A percentile compares a stretch with the other conserved stretches of the same genome.
phyloP scores from a whole-genome alignment of 441 rosid genomes.

The Adansonia gregorii region DNA sequence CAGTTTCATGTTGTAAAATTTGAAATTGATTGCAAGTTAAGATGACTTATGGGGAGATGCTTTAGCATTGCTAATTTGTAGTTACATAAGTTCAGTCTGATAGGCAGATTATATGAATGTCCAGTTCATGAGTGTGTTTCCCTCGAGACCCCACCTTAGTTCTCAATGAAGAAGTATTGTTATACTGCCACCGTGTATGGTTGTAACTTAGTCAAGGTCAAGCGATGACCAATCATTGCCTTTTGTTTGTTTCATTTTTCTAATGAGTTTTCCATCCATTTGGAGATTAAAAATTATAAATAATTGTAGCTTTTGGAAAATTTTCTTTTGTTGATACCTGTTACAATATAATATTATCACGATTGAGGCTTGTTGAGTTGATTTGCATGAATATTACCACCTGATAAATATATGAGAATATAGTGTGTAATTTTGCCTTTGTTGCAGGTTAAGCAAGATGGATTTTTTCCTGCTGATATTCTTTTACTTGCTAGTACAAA shows the following conservation, averaged over 20 bases:
- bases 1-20: constrained; percentile 8
- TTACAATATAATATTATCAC: neutral
- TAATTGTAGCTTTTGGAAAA: neutral
- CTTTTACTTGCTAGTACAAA: constrained; percentile 92
- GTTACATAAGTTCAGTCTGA: constrained; percentile 6
- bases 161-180: neutral
- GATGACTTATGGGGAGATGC: neutral
- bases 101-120: neutral
- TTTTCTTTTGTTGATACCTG: neutral
- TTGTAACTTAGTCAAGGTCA: neutral
- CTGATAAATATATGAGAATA: constrained; percentile 7
- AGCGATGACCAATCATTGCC: neutral
- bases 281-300: neutral
- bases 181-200: neutral
- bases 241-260: neutral
- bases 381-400: constrained; percentile 4
- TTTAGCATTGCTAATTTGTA: neutral
- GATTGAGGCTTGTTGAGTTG: neutral
- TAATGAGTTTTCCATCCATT: neutral
- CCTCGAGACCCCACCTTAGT: neutral
- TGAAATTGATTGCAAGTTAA: constrained; percentile 3
- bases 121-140: neutral
- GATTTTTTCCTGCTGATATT: constrained; percentile 95
- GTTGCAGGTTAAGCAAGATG: constrained; percentile 91
- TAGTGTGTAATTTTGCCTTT: constrained; percentile 26